phyloP scores from a whole-genome alignment of 352 stramenopile genomes.

The Aphanomyces euteiches region DNA sequence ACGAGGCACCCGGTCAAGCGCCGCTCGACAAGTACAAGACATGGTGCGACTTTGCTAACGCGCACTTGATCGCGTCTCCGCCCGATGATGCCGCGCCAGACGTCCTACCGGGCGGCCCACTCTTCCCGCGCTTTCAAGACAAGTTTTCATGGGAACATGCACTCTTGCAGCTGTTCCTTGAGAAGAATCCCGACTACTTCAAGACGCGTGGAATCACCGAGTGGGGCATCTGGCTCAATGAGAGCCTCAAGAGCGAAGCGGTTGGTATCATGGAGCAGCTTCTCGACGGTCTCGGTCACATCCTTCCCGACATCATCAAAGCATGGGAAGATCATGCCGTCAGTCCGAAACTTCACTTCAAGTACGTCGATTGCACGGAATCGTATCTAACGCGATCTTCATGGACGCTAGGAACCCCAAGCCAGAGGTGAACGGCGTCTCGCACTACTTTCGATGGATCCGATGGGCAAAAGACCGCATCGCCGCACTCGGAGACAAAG shows the following conservation, averaged over 20 bases:
- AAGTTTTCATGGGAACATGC: conserved; percentile 49
- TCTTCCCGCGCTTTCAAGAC: conserved; percentile 50
- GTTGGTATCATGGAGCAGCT: conserved; percentile 48
- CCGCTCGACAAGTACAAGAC: conserved; percentile 28
- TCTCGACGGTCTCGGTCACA: conserved; percentile 41
- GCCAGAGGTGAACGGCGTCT: conserved; percentile 43
- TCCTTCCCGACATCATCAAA: conserved; percentile 57
- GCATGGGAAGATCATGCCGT: conserved; percentile 53
- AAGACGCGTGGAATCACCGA: conserved; percentile 45
- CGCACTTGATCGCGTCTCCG: conserved; percentile 35
- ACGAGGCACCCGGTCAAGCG: background rate
- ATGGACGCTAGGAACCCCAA: conserved; percentile 40
- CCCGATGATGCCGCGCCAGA: conserved; percentile 22
- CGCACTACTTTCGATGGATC: conserved; percentile 68
- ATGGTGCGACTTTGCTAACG: conserved; percentile 13
- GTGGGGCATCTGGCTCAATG: conserved; percentile 52
- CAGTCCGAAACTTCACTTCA: conserved; percentile 44
- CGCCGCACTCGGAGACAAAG: conserved; percentile 29
- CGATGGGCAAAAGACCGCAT: conserved; percentile 63
- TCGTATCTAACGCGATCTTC: too few relatives aligned
- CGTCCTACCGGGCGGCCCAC: conserved; percentile 36
- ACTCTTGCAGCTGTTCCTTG: conserved; percentile 50
- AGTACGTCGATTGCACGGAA: background rate
- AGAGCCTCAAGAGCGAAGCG: conserved; percentile 46
- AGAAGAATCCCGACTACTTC: conserved; percentile 41